Conservation (phyloP, 2,329 filamentous ascomycete genomes). For the Cadophora malorum region DNA sequence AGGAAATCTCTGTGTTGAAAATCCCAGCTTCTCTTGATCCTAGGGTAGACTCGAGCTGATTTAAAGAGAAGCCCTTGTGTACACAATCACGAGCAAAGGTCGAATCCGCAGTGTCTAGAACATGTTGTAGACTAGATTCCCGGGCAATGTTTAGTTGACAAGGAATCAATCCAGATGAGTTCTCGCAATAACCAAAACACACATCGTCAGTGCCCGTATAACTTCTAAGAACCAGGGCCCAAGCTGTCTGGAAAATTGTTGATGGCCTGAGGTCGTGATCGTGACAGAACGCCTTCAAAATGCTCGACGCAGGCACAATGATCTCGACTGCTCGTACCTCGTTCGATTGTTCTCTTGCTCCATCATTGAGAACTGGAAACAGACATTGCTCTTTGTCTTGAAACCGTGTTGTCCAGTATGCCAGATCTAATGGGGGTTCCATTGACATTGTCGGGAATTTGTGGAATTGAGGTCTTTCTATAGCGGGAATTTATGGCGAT, state of each 20-base stretch:
- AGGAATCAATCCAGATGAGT: conserved; percentile 41
- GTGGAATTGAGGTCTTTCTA: not conserved
- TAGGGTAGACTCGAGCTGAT: not conserved
- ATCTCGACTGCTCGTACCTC: not conserved
- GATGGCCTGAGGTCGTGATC: conserved; percentile 46
- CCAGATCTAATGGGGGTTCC: not conserved
- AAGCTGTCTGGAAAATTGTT: conserved; percentile 48
- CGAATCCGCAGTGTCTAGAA: conserved; percentile 7
- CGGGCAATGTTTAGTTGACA: conserved; percentile 10
- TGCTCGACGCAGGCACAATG: not conserved
- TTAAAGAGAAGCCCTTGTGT: not conserved
- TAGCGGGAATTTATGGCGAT: not conserved
- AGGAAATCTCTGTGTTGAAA: conserved; percentile 13
- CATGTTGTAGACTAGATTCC: conserved; percentile 17
- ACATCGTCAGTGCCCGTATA: conserved; percentile 45
- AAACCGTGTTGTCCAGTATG: conserved; percentile 14
- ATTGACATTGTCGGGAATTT: not conserved
- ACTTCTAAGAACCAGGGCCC: conserved; percentile 51
- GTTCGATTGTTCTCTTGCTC: not conserved
- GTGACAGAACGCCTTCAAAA: conserved; percentile 46
- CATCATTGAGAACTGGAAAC: conserved; percentile 11
- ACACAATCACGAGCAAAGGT: not conserved
- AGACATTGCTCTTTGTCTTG: conserved; percentile 16
- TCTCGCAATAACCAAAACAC: conserved; percentile 49
- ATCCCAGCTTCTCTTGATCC: not conserved